A percentile compares a stretch with the other conserved stretches of the same genome.
phyloP scores from a whole-genome alignment of 805 yeast genomes.

The Saccharomycopsis guyanensis region DNA sequence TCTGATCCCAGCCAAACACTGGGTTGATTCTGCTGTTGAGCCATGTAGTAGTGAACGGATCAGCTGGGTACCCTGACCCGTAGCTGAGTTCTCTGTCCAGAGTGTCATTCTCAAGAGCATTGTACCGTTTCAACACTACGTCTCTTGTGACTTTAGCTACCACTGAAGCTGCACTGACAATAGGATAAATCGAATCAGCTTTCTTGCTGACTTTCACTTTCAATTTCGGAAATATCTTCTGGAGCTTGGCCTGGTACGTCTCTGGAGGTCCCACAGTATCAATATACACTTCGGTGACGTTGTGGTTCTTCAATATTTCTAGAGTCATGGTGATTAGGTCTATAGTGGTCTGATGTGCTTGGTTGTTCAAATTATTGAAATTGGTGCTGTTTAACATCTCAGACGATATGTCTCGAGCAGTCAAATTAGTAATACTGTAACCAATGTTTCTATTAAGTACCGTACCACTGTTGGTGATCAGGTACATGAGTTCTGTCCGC shows the following conservation, averaged over 20 bases:
- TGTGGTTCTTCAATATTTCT: constrained; percentile 21
- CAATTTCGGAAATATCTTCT: constrained; percentile 57
- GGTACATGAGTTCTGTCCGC: constrained; percentile 53
- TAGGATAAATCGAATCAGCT: constrained; percentile 88
- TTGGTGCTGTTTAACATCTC: constrained; percentile 70
- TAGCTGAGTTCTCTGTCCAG: constrained; percentile 34
- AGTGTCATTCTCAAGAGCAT: constrained; percentile 24
- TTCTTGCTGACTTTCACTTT: constrained; percentile 83
- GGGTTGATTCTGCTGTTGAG: constrained; percentile 52
- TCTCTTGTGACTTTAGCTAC: constrained; percentile 97
- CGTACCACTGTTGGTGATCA: constrained; percentile 29
- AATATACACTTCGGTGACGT: constrained; percentile 63
- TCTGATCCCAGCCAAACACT: constrained; percentile 78
- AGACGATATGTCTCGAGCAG: constrained; percentile 77
- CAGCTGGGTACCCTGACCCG: constrained; percentile 96
- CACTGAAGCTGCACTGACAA: constrained; percentile 90
- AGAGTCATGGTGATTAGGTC: constrained; percentile 60
- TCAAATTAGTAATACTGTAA: constrained; percentile 79
- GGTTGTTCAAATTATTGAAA: constrained; percentile 61
- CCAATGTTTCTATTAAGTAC: constrained; percentile 54
- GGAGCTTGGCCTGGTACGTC: constrained; percentile 70
- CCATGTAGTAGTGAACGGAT: constrained; percentile 82
- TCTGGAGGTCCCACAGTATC: constrained; percentile 97
- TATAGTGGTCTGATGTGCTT: constrained; percentile 94
- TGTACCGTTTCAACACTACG: constrained; percentile 37